A percentile compares a stretch with the other conserved stretches of the same genome.
phyloP scores from a whole-genome alignment of 805 yeast genomes.

The Saccharomycopsis amapae region DNA sequence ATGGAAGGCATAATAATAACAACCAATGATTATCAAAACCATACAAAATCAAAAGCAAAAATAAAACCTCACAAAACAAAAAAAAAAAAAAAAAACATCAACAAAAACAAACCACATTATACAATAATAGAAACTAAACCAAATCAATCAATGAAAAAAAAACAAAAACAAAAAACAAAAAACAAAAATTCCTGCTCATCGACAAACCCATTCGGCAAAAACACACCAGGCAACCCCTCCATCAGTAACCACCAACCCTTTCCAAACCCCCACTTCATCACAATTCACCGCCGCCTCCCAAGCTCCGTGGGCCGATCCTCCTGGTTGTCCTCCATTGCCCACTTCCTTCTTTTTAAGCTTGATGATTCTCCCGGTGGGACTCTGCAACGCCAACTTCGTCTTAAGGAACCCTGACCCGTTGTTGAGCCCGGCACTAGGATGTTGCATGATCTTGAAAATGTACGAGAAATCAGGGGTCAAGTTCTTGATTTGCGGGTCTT shows the following conservation, averaged over 20 bases:
- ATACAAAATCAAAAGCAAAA: too few relatives aligned
- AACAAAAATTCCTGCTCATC: background rate
- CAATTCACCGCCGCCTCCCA: conserved; percentile 58
- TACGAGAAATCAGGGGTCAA: conserved; percentile 53
- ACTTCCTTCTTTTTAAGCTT: conserved; percentile 45
- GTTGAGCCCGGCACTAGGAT: conserved; percentile 47
- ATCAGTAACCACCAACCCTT: conserved; percentile 74
- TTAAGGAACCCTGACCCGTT: conserved; percentile 35
- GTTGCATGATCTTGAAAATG: conserved; percentile 56
- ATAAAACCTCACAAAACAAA: too few relatives aligned
- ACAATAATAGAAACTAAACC: too few relatives aligned
- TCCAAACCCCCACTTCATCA: conserved; percentile 73
- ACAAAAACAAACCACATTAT: background rate
- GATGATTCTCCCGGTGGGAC: conserved; percentile 77
- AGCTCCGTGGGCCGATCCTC: conserved; percentile 40
- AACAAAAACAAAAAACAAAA: background rate
- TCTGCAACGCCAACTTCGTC: conserved; percentile 60
- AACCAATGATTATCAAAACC: background rate
- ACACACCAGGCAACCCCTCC: conserved; percentile 77
- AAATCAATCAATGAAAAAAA: background rate
- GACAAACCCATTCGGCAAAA: conserved; percentile 84
- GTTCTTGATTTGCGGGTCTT: conserved; percentile 73
- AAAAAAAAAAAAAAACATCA: too few relatives aligned
- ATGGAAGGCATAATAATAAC: too few relatives aligned
- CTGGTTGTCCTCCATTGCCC: conserved; percentile 10